Evolutionary conservation across 768 basidiomycete species (phyloP).

Genomic region (Pulveroboletus sp.): DNA sequence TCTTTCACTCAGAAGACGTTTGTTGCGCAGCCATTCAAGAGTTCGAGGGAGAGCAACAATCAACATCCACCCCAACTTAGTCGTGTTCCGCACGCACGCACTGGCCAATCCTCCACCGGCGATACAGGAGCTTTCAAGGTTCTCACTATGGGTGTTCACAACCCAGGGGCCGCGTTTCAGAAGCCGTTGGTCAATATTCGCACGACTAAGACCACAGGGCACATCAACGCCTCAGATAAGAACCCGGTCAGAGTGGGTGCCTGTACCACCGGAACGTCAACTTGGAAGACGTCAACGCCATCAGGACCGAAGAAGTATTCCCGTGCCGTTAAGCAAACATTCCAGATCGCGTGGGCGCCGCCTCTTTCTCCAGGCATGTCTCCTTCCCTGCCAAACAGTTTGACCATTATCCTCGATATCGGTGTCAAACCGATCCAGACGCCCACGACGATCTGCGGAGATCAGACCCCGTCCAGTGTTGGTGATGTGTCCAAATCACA

Average conservation of each 20-base stretch:
- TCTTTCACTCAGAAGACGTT: not conserved
- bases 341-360: not conserved
- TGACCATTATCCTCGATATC: not conserved
- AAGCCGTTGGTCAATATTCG: not conserved
- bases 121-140: not conserved
- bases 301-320: not conserved
- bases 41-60: not conserved
- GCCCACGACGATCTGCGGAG: not conserved
- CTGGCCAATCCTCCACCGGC: not conserved
- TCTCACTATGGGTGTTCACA: not conserved
- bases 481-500: not conserved
- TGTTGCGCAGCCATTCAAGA: not conserved
- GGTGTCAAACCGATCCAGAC: not conserved
- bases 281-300: not conserved
- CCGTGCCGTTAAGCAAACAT: too few relatives aligned
- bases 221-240: not conserved
- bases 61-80: not conserved
- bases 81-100: not conserved
- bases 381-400: slow-evolving; percentile 5
- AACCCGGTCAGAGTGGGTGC: too few relatives aligned
- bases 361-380: not conserved
- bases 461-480: not conserved
- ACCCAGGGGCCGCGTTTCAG: not conserved
- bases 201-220: not conserved
- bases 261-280: not conserved